These are phyloP conservation scores for Ormosia emarginata DNA, from an alignment of 306 rosid species.

Conservation along the genomic window DNA sequence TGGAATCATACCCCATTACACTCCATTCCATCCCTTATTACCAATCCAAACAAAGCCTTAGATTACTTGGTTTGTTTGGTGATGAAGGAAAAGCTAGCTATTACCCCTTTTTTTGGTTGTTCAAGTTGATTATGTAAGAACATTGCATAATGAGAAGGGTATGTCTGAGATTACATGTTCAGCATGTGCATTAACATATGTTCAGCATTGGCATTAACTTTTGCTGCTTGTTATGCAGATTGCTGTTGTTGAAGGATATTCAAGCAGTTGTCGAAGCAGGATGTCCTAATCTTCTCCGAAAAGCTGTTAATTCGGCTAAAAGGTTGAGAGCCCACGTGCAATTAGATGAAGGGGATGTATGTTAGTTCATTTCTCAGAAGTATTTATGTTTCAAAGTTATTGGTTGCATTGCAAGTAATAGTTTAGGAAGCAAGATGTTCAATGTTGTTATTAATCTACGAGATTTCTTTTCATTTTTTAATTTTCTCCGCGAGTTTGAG, in stretches of 20 bases:
- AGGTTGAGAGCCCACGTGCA: conserved; percentile 70
- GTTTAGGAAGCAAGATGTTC: too few relatives aligned
- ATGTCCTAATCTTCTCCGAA: conserved; percentile 83
- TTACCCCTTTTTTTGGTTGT: not conserved
- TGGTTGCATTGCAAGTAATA: too few relatives aligned
- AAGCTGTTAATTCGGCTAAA: conserved; percentile 87
- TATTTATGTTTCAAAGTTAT: too few relatives aligned
- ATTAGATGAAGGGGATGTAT: too few relatives aligned
- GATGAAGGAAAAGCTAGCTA: not conserved
- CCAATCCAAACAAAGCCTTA: too few relatives aligned
- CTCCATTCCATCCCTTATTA: too few relatives aligned
- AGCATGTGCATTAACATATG: not conserved
- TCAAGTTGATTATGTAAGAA: conserved; percentile 4
- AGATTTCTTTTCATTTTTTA: too few relatives aligned
- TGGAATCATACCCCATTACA: too few relatives aligned
- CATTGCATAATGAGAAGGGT: not conserved
- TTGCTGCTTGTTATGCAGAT: conserved; percentile 47
- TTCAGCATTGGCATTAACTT: conserved; percentile 6
- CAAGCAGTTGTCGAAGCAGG: conserved; percentile 63
- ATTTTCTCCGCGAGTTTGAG: too few relatives aligned
- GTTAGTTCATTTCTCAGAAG: too few relatives aligned
- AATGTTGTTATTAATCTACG: too few relatives aligned
- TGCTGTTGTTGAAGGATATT: conserved; percentile 56
- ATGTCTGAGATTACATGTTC: not conserved
- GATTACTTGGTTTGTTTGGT: not conserved